Conservation (phyloP, 2,329 filamentous ascomycete genomes). For the Nemania serpens region DNA sequence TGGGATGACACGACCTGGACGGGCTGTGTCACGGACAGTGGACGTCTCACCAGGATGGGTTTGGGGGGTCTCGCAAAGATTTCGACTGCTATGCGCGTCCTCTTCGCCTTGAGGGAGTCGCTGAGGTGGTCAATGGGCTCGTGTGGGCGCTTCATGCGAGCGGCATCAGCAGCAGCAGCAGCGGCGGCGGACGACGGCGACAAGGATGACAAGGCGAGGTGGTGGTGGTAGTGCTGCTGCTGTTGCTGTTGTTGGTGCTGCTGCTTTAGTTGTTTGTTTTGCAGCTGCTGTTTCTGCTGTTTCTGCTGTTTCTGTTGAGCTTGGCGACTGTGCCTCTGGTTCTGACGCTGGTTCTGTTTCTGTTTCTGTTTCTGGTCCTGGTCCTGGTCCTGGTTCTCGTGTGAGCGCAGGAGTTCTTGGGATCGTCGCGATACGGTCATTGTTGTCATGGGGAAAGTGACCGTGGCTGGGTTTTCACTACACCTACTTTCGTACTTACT, state of each 20-base stretch:
- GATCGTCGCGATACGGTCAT: conserved; percentile 36
- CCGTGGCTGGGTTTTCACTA: conserved; percentile 3
- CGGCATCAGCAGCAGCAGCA: conserved; percentile 37
- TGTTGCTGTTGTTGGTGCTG: conserved; percentile 11
- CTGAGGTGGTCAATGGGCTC: conserved; percentile 51
- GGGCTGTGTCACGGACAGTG: conserved; percentile 27
- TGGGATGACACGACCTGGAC: conserved; percentile 33
- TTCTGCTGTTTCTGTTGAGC: conserved; percentile 6
- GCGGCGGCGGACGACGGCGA: conserved; percentile 28
- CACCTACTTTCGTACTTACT: too few species aligned
- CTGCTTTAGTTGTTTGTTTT: too few species aligned
- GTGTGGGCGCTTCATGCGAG: conserved; percentile 55
- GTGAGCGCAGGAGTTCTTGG: conserved; percentile 35
- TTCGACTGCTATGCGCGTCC: conserved; percentile 57
- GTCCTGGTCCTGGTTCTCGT: conserved; percentile 26
- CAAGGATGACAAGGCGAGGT: background rate
- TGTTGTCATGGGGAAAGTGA: background rate
- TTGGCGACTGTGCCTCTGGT: conserved; percentile 24
- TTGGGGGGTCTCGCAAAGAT: conserved; percentile 47
- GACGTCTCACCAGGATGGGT: conserved; percentile 36
- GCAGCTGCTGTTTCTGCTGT: conserved; percentile 13
- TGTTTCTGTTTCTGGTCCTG: conserved; percentile 15
- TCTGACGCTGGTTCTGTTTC: conserved; percentile 14
- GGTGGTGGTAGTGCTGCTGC: background rate
- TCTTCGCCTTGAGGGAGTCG: conserved; percentile 54